These are phyloP conservation scores for Dioscorea dumetorum DNA, from an alignment of 106 monocot species.

Conservation along the genomic window DNA sequence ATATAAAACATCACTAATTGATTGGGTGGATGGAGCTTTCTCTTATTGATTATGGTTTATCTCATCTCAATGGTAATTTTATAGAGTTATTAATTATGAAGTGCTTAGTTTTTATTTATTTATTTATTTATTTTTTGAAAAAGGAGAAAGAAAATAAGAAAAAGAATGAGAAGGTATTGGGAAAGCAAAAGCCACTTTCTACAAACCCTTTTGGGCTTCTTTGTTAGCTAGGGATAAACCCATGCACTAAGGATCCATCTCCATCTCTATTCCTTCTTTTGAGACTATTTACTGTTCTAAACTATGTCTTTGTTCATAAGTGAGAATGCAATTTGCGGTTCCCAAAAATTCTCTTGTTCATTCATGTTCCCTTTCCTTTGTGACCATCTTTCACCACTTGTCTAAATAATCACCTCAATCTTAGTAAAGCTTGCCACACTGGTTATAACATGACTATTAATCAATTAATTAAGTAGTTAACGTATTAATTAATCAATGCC, in stretches of 20 bases:
- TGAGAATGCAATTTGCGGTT: not conserved
- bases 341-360: not conserved
- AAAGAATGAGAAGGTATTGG: not conserved
- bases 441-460: too few relatives aligned
- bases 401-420: too few relatives aligned
- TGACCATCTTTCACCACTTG: too few relatives aligned
- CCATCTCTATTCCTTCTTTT: conserved; percentile 6
- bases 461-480: too few relatives aligned
- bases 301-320: too few relatives aligned
- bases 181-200: conserved; percentile 5
- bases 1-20: not conserved
- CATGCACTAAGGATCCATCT: not conserved
- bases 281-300: not conserved
- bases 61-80: not conserved
- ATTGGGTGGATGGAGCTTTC: too few relatives aligned
- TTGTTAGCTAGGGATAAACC: not conserved
- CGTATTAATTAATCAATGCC: too few relatives aligned
- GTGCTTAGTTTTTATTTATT: too few relatives aligned
- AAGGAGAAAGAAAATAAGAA: not conserved
- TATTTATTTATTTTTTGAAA: not conserved
- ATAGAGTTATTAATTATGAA: too few relatives aligned
- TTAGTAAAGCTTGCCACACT: too few relatives aligned
- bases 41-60: conserved; percentile 1
- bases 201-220: not conserved
- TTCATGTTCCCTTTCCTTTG: too few relatives aligned